phyloP scores from a whole-genome alignment of 2,329 filamentous ascomycete genomes.

The Chrysoporthe austroafricana region DNA sequence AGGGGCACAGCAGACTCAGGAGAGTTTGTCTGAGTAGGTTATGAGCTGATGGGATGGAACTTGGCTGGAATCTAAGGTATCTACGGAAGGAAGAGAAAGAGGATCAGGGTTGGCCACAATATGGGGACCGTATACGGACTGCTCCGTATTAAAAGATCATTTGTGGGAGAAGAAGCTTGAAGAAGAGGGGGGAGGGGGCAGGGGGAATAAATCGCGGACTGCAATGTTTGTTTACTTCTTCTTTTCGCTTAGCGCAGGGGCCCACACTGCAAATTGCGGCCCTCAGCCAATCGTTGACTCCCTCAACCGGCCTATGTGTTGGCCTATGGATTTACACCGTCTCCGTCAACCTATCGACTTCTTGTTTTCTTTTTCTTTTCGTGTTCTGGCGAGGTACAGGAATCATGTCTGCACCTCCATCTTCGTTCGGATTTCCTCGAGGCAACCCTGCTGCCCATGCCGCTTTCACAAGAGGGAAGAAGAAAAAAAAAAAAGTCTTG shows the following conservation, averaged over 20 bases:
- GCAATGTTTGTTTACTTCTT: slow-evolving; percentile 3
- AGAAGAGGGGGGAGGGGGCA: not conserved
- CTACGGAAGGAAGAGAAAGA: not conserved
- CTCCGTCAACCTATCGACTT: not conserved
- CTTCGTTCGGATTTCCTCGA: too few relatives aligned
- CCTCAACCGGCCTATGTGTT: not conserved
- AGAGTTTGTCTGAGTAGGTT: too few relatives aligned
- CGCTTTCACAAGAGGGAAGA: too few relatives aligned
- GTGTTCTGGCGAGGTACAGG: too few relatives aligned
- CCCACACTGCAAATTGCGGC: not conserved
- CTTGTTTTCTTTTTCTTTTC: not conserved
- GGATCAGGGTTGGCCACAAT: not conserved
- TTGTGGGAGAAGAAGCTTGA: not conserved
- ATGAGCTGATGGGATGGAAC: not conserved
- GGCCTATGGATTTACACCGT: not conserved
- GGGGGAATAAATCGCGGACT: not conserved
- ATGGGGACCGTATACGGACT: not conserved
- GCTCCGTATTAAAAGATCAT: slow-evolving; percentile 5
- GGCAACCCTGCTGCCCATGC: not conserved
- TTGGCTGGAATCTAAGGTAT: not conserved
- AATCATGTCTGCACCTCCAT: too few relatives aligned
- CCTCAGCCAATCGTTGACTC: slow-evolving; percentile 7
- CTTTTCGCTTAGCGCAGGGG: slow-evolving; percentile 1
- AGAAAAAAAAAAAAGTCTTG: too few relatives aligned
- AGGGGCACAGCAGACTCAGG: not conserved